Percentiles rank a stretch among this genome's conserved stretches.
Evolutionary conservation across 768 basidiomycete genomes (phyloP).

Genomic region (Boletus rubescentipes): DNA sequence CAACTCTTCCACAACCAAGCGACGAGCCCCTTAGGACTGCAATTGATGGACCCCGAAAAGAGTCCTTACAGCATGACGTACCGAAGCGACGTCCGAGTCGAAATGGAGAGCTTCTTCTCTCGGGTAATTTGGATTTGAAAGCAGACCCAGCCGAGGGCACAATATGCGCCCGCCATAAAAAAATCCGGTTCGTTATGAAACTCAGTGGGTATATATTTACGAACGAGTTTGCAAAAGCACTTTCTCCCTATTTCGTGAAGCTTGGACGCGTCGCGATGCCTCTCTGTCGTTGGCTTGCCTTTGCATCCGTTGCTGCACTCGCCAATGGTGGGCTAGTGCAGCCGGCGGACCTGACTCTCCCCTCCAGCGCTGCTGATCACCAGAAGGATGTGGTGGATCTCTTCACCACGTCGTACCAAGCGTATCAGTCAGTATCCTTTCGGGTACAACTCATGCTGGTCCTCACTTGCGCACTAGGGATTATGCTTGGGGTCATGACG

Average conservation of each 20-base stretch:
- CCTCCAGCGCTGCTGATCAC: constrained; percentile 36
- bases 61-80: too few relatives aligned
- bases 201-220: too few relatives aligned
- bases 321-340: constrained; percentile 39
- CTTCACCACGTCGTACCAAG: constrained; percentile 50
- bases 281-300: constrained; percentile 17
- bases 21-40: too few relatives aligned
- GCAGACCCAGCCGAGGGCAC: background rate
- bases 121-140: too few relatives aligned
- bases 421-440: constrained; percentile 47
- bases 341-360: constrained; percentile 41
- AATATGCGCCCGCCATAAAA: background rate
- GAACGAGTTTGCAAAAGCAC: background rate
- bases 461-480: constrained; percentile 34
- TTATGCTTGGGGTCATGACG: constrained; percentile 61
- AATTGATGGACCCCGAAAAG: too few relatives aligned
- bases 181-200: background rate
- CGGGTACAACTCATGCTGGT: background rate
- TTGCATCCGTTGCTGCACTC: constrained; percentile 7
- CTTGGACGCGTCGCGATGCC: background rate
- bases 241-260: background rate
- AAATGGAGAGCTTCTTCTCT: too few relatives aligned
- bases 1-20: too few relatives aligned
- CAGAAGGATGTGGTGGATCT: constrained; percentile 46
- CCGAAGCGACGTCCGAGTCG: too few relatives aligned